Evolutionary conservation across 768 basidiomycete species (phyloP).

Genomic region (Russula virescens): DNA sequence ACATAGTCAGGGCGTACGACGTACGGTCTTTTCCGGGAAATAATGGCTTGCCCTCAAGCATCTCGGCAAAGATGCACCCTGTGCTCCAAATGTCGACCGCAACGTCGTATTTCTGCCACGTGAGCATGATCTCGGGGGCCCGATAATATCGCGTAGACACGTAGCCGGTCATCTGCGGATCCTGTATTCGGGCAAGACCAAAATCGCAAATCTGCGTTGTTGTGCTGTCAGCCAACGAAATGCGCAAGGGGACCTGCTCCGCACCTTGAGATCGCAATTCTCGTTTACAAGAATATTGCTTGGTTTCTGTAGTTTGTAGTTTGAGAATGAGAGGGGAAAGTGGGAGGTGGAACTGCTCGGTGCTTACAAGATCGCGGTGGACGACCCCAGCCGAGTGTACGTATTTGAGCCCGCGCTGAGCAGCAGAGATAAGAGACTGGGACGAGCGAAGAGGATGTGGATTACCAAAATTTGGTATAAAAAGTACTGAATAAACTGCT

Average conservation of each 20-base stretch:
- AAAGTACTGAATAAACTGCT: constrained; percentile 99
- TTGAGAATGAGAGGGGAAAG: constrained; percentile 3
- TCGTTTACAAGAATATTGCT: constrained; percentile 99
- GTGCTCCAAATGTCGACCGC: constrained; percentile 99
- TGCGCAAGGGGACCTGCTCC: constrained; percentile 23
- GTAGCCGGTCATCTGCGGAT: constrained; percentile 99
- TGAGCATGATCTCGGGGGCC: constrained; percentile 99
- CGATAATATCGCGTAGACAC: constrained; percentile 99
- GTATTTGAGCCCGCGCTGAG: constrained; percentile 94
- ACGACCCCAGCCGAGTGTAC: constrained; percentile 99
- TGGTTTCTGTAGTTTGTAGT: constrained; percentile 88
- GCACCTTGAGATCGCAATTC: constrained; percentile 96
- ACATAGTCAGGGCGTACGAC: constrained; percentile 34
- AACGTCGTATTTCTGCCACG: constrained; percentile 99
- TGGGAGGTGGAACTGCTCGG: background rate
- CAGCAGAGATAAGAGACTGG: background rate
- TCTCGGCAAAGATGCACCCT: constrained; percentile 99
- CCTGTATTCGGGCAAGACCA: constrained; percentile 96
- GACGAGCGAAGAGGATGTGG: constrained; percentile 16
- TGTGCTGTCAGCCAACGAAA: constrained; percentile 7
- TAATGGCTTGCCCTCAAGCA: constrained; percentile 96
- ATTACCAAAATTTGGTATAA: constrained; percentile 94
- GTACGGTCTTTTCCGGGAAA: constrained; percentile 99
- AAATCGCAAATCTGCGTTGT: constrained; percentile 88
- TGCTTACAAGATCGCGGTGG: constrained; percentile 84